Conservation (phyloP, 177 flowering plant species). For the Vitis hybrid region DNA sequence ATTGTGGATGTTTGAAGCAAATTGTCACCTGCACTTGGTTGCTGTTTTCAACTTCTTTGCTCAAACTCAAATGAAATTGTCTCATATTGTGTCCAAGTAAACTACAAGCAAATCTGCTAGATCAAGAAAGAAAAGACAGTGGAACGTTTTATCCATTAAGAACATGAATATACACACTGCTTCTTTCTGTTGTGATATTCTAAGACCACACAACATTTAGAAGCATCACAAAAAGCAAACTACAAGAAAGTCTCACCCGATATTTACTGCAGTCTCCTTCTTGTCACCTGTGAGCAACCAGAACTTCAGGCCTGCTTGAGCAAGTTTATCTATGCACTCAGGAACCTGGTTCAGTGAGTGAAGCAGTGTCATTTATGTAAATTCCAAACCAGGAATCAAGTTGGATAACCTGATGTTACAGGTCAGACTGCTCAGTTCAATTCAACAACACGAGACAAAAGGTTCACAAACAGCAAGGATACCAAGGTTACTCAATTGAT, state of each 20-base stretch:
- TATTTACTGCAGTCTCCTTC: slow-evolving; percentile 84
- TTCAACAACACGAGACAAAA: too few relatives aligned
- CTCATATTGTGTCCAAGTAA: slow-evolving; percentile 56
- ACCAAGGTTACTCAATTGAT: too few relatives aligned
- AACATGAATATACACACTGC: too few relatives aligned
- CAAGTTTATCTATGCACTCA: slow-evolving; percentile 79
- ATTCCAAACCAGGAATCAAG: too few relatives aligned
- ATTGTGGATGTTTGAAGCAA: neutral
- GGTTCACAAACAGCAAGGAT: too few relatives aligned
- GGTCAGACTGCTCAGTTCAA: too few relatives aligned
- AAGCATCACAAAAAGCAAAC: neutral
- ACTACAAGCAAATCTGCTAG: slow-evolving; percentile 57
- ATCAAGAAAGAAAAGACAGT: neutral
- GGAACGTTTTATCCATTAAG: neutral
- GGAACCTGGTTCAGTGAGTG: slow-evolving; percentile 51
- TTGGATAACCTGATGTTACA: too few relatives aligned
- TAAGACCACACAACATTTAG: too few relatives aligned
- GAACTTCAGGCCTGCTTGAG: slow-evolving; percentile 82
- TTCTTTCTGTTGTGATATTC: too few relatives aligned
- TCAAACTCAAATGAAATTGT: slow-evolving; percentile 42
- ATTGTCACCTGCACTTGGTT: slow-evolving; percentile 33
- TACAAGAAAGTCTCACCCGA: slow-evolving; percentile 51
- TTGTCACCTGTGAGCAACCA: slow-evolving; percentile 91
- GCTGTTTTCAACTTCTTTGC: slow-evolving; percentile 27
- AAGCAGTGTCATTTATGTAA: too few relatives aligned